Evolutionary conservation across 2,329 filamentous ascomycete species (phyloP).

Genomic region (Colletotrichum endophyticum): DNA sequence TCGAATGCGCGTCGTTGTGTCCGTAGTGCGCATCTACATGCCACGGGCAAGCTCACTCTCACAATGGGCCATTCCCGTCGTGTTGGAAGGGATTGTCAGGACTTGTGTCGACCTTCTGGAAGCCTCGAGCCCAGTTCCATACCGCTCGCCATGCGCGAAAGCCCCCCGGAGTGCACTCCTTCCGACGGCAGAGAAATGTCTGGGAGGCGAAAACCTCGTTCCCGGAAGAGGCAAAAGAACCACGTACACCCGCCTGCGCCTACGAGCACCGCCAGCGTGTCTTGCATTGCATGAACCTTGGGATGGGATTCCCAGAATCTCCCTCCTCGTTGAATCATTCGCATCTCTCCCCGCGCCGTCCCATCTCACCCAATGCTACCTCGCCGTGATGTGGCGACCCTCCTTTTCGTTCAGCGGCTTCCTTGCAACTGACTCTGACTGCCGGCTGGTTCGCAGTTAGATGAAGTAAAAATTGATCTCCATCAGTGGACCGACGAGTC

Average conservation of each 20-base stretch:
- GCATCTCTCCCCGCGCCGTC: neutral
- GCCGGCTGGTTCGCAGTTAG: neutral
- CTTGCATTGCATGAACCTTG: conserved; percentile 18
- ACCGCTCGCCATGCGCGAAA: neutral
- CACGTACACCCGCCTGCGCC: neutral
- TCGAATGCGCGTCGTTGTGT: neutral
- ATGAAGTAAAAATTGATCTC: neutral
- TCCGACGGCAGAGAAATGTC: neutral
- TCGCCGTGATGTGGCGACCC: neutral
- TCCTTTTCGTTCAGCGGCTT: neutral
- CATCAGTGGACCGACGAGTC: neutral
- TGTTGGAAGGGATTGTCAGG: neutral
- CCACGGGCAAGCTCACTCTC: neutral
- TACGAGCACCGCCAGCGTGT: conserved; percentile 16
- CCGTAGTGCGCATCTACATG: neutral
- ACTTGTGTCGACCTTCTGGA: neutral
- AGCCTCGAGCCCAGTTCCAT: neutral
- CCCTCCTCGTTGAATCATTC: neutral
- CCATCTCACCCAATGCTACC: neutral
- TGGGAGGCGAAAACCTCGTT: neutral
- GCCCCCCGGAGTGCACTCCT: neutral
- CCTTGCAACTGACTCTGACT: neutral
- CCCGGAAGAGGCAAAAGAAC: neutral
- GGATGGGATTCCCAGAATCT: neutral
- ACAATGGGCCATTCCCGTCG: neutral